Conservation (phyloP, 163 green algal genomes). For the Scenedesmus sp. region DNA sequence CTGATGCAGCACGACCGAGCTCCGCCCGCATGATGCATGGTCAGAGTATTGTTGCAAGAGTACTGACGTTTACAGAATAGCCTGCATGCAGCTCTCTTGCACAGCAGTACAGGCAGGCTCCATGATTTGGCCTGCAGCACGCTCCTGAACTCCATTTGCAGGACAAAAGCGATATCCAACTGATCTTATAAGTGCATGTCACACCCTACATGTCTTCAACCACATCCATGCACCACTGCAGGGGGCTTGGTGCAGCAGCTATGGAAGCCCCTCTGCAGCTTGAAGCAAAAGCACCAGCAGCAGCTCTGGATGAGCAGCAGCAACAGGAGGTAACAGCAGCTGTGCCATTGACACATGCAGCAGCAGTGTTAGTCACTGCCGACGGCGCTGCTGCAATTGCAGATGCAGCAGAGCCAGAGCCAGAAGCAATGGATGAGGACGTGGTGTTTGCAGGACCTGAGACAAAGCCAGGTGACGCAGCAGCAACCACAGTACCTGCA, state of each 20-base stretch:
- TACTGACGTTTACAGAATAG: neutral
- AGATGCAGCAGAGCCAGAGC: constrained; percentile 1
- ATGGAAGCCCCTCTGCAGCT: neutral
- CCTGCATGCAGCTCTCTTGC: neutral
- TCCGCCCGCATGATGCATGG: neutral
- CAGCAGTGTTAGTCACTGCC: neutral
- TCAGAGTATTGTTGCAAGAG: neutral
- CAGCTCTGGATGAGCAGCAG: neutral
- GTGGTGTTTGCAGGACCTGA: neutral
- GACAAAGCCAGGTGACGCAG: neutral
- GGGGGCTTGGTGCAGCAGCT: neutral
- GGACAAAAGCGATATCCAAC: neutral
- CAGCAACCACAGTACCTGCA: neutral
- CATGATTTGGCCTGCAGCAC: neutral
- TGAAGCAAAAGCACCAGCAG: neutral
- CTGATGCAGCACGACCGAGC: neutral
- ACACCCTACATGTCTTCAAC: neutral
- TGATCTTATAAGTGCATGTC: no score
- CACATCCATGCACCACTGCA: neutral
- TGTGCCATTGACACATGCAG: no score
- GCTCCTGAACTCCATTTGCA: neutral
- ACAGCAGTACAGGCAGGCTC: neutral
- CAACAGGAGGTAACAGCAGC: neutral
- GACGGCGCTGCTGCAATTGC: neutral
- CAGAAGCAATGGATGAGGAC: constrained; percentile 39